Percentiles rank a stretch among this genome's conserved stretches.
Conservation (phyloP, 2,329 filamentous ascomycete genomes). For the Xylogone sp. region DNA sequence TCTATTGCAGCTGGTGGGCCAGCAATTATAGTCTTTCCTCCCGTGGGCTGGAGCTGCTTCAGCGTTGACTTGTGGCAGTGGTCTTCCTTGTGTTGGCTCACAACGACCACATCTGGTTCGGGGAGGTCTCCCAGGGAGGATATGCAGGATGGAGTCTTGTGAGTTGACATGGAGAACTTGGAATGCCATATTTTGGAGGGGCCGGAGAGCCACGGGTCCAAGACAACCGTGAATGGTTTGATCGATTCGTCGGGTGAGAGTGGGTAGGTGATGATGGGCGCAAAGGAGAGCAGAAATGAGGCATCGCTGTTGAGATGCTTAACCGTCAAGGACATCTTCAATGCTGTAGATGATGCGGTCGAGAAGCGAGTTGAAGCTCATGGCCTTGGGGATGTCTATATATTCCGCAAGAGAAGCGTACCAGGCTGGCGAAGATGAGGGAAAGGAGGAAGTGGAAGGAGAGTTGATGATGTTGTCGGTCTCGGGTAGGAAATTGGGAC, state of each 20-base stretch:
- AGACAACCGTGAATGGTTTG: constrained; percentile 59
- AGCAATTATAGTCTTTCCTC: constrained; percentile 57
- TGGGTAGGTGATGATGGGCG: constrained; percentile 32
- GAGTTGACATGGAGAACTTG: constrained; percentile 56
- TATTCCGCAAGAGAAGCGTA: neutral
- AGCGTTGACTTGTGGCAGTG: constrained; percentile 70
- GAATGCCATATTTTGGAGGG: constrained; percentile 56
- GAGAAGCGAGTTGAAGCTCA: constrained; percentile 9
- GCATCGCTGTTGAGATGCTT: constrained; percentile 62
- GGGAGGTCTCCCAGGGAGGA: constrained; percentile 50
- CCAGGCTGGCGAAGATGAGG: neutral
- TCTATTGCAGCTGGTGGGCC: constrained; percentile 63
- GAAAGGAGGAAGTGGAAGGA: too few relatives aligned
- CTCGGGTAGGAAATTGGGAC: too few relatives aligned
- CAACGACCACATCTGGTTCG: constrained; percentile 52
- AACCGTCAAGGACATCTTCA: constrained; percentile 57
- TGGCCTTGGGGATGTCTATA: constrained; percentile 4
- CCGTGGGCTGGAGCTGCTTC: constrained; percentile 52
- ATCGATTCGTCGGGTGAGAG: constrained; percentile 31
- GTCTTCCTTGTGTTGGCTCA: constrained; percentile 61
- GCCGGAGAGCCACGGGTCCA: constrained; percentile 69
- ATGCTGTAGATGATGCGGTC: constrained; percentile 9
- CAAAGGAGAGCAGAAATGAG: constrained; percentile 61
- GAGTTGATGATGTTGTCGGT: too few relatives aligned
- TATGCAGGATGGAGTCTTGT: constrained; percentile 52